Evolutionary conservation across 1,139 yeast genomes (phyloP).

Genomic region (Pichia sp.): DNA sequence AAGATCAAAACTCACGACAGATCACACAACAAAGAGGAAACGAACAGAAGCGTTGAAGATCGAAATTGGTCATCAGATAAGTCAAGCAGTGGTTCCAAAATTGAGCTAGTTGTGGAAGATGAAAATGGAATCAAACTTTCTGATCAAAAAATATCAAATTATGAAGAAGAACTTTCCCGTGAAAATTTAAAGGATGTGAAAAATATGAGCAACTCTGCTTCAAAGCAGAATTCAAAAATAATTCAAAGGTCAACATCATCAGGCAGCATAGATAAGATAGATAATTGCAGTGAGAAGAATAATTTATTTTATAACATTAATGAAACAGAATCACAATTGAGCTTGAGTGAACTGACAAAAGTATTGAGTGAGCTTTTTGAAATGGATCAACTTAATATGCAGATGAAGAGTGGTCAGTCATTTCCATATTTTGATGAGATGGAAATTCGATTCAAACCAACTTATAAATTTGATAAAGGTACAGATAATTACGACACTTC

Average conservation of each 20-base stretch:
- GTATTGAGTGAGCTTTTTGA: conserved; percentile 47
- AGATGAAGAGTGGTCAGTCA: conserved; percentile 58
- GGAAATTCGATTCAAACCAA: conserved; percentile 72
- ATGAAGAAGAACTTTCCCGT: too few relatives aligned
- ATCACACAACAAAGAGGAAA: too few relatives aligned
- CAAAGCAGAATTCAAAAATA: too few relatives aligned
- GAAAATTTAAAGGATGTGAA: conserved; percentile 25
- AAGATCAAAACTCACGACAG: too few relatives aligned
- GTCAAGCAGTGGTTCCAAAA: too few relatives aligned
- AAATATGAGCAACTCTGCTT: too few relatives aligned
- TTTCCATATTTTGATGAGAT: conserved; percentile 53
- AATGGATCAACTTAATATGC: conserved; percentile 71
- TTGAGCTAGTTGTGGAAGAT: too few relatives aligned
- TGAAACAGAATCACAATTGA: conserved; percentile 2
- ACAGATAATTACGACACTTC: conserved; percentile 74
- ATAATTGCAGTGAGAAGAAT: neutral
- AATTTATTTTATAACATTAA: neutral
- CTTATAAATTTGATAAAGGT: conserved; percentile 88
- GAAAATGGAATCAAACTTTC: too few relatives aligned
- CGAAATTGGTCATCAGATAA: too few relatives aligned
- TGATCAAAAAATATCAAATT: too few relatives aligned
- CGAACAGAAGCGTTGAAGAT: too few relatives aligned
- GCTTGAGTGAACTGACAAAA: conserved; percentile 3
- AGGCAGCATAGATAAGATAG: neutral
- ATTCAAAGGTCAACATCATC: too few relatives aligned